These are phyloP conservation scores for Hibiscus tridactylites DNA, from an alignment of 345 rosid species.

Conservation along the genomic window DNA sequence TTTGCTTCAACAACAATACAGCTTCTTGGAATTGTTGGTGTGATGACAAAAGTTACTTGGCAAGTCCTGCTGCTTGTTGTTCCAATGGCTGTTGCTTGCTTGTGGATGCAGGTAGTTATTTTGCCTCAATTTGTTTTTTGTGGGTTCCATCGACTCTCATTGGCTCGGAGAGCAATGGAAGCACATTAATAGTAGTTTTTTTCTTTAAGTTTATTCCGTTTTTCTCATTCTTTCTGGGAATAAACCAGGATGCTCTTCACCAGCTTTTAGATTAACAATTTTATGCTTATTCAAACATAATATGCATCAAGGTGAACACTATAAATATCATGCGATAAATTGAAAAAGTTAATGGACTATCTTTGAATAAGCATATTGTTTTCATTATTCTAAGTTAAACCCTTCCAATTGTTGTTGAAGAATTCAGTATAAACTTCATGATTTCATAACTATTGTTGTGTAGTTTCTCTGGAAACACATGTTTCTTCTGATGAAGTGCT, in stretches of 20 bases:
- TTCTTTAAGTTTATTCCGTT: not conserved
- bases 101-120: constrained; percentile 92
- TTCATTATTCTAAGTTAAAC: not conserved
- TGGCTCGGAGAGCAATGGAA: constrained; percentile 7
- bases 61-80: constrained; percentile 92
- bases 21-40: constrained; percentile 89
- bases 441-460: too few relatives aligned
- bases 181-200: not conserved
- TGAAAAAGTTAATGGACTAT: too few relatives aligned
- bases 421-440: not conserved
- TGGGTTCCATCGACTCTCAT: not conserved
- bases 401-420: not conserved
- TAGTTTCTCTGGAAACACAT: not conserved
- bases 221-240: not conserved
- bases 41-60: constrained; percentile 96
- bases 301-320: too few relatives aligned
- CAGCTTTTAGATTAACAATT: too few relatives aligned
- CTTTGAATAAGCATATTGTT: not conserved
- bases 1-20: constrained; percentile 99
- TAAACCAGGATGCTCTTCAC: too few relatives aligned
- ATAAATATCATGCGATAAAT: too few relatives aligned
- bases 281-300: too few relatives aligned
- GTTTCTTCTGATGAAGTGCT: not conserved
- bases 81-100: constrained; percentile 95
- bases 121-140: not conserved